A percentile compares a stretch with the other conserved stretches of the same genome.
Evolutionary conservation across 352 stramenopile genomes (phyloP).

Genomic region (Globisporangium apiculatum): DNA sequence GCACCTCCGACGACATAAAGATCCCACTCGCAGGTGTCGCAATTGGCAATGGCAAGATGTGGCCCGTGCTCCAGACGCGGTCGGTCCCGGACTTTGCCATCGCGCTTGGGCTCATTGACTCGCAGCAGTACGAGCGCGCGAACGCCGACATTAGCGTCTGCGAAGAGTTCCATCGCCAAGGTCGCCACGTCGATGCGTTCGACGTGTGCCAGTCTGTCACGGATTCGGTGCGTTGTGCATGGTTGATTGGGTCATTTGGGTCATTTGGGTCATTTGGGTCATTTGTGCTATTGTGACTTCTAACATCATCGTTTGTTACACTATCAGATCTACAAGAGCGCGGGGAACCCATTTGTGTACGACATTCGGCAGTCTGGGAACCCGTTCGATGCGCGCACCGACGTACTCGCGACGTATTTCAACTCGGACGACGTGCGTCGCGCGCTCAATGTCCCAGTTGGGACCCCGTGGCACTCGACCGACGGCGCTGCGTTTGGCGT

Average conservation of each 20-base stretch:
- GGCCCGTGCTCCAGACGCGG: slow-evolving; percentile 73
- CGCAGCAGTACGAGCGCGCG: slow-evolving; percentile 70
- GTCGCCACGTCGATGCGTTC: slow-evolving; percentile 68
- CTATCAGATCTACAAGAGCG: slow-evolving; percentile 56
- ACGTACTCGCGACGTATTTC: slow-evolving; percentile 68
- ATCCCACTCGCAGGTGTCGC: slow-evolving; percentile 86
- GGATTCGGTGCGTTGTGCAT: slow-evolving; percentile 26
- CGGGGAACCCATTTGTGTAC: slow-evolving; percentile 82
- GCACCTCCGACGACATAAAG: slow-evolving; percentile 22
- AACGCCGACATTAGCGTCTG: slow-evolving; percentile 71
- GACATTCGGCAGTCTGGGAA: slow-evolving; percentile 66
- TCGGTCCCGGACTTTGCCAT: slow-evolving; percentile 79
- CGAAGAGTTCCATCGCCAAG: slow-evolving; percentile 67
- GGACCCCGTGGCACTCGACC: slow-evolving; percentile 58
- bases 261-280: background rate
- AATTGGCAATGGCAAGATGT: slow-evolving; percentile 88
- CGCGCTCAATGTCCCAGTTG: slow-evolving; percentile 77
- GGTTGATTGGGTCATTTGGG: no score
- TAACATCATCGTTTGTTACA: background rate
- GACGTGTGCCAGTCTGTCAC: slow-evolving; percentile 56
- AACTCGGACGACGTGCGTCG: slow-evolving; percentile 71
- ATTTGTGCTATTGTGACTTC: background rate
- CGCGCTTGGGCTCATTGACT: slow-evolving; percentile 73
- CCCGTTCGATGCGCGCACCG: slow-evolving; percentile 46
- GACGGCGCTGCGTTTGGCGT: slow-evolving; percentile 53